Percentiles rank a stretch among this genome's conserved stretches.
Evolutionary conservation across 495 filamentous ascomycete genomes (phyloP).

Genomic region (Neurospora pannonica): DNA sequence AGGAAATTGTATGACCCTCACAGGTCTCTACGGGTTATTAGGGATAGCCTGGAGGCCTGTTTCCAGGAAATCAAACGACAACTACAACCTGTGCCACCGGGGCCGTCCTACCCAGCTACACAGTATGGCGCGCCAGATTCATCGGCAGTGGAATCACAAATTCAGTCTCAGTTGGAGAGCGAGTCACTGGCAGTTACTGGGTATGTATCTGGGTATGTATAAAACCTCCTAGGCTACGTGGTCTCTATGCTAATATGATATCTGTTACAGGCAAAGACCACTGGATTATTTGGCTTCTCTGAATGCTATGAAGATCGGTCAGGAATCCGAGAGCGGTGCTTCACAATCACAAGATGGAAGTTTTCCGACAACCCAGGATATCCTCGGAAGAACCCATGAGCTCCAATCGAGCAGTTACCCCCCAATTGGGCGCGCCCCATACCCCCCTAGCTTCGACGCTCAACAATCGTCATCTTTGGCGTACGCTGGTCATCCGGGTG

Average conservation of each 20-base stretch:
- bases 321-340: not conserved
- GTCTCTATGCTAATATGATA: not conserved
- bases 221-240: not conserved
- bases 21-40: not conserved
- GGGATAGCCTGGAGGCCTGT: not conserved
- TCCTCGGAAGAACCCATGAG: not conserved
- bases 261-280: not conserved
- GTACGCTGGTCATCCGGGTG: not conserved
- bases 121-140: not conserved
- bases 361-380: not conserved
- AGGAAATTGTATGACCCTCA: not conserved
- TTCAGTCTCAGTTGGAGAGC: constrained; percentile 19
- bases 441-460: not conserved
- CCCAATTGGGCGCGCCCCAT: not conserved
- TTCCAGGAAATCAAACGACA: not conserved
- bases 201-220: constrained; percentile 9
- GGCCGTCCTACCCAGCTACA: not conserved
- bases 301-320: not conserved
- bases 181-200: constrained; percentile 9
- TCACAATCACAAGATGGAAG: not conserved
- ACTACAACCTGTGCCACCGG: not conserved
- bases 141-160: constrained; percentile 10
- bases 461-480: not conserved
- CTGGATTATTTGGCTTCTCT: not conserved
- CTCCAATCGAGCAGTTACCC: not conserved